phyloP scores from a whole-genome alignment of 306 rosid genomes.

The Amphicarpaea edgeworthii region DNA sequence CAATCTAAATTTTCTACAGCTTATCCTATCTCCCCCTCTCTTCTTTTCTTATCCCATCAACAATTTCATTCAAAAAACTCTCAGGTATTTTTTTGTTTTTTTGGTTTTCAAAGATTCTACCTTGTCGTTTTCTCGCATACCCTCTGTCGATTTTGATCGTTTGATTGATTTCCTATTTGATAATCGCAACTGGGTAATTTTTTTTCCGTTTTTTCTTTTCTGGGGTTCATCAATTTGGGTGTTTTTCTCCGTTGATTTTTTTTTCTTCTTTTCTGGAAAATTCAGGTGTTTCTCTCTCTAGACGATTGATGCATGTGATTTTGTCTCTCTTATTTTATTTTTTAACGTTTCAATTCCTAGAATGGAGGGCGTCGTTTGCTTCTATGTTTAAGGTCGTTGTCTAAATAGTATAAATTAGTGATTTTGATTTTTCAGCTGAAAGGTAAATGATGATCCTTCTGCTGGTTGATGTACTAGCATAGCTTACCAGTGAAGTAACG shows the following conservation, averaged over 20 bases:
- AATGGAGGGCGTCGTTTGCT: conserved; percentile 16
- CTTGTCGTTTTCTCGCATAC: conserved; percentile 33
- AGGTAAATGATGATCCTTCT: conserved; percentile 31
- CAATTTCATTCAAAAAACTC: conserved; percentile 36
- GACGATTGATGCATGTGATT: conserved; percentile 26
- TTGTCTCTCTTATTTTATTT: not conserved
- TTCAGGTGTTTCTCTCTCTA: not conserved
- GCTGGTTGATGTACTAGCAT: conserved; percentile 43
- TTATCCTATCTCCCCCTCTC: not conserved
- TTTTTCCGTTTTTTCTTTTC: not conserved
- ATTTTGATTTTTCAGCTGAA: conserved; percentile 40
- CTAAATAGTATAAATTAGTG: conserved; percentile 19
- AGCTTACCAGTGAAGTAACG: conserved; percentile 46
- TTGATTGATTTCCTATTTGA: conserved; percentile 40
- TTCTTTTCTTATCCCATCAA: conserved; percentile 23
- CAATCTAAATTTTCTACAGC: conserved; percentile 18
- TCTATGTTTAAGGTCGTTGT: conserved; percentile 21
- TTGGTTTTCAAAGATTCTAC: not conserved
- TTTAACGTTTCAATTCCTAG: not conserved
- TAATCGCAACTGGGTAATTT: conserved; percentile 41
- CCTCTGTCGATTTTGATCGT: conserved; percentile 33
- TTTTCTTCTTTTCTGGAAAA: conserved; percentile 1
- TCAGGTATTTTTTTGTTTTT: conserved; percentile 50
- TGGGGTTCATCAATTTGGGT: conserved; percentile 21
- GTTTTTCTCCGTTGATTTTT: conserved; percentile 16